Base-by-base conservation (phyloP, 345 rosid genomes). In the Citrus trifoliata region DNA sequence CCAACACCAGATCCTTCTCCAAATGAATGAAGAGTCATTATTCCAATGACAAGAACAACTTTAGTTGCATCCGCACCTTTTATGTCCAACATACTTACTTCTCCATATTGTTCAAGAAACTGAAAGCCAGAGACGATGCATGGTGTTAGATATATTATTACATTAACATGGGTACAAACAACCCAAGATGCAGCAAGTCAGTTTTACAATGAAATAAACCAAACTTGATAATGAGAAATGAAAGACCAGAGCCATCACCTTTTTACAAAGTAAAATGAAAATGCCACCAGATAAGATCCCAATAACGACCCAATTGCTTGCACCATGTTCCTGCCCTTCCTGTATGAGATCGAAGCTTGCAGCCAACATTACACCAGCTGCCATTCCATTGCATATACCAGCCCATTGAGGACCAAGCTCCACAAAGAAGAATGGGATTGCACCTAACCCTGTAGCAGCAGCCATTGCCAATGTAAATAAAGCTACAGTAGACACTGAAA, bases 1-100 rank as follows among this genome's bases (percentile, higher is more conserved):
- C 99, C 99, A 73, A 97, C 98, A 62, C 98, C 98, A 63, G 98
- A 94, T 68, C 99, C 99, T 84, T 97, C 98, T 76, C 98, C 99
- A 70, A 97, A 94, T 76, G 99, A 97, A 88, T 97, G 99, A 79
- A 97, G 99, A 72, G 98, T 97, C 99, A 97, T 97, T 69, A 97
- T 97, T 69, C 99, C 98, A 61, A 97, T 88, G 76, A 97, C 95
- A 38, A 94, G 98, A 80, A 97, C 97, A 79, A 93, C 98, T 85
- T 97, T 97, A 6, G 92, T 75, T 61, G 98, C 98, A 69, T 97
- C 98, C 68, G 99, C 98, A 63, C 99, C 98, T 87, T 92, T 93
- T 71, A 97, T 94, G 88, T 94, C 99, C 89, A 94, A 79, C 98
- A 94, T 97, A 80, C 96, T 97, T 76, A 97, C 98, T 82, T 97